Evolutionary conservation across 257 asterid genomes (phyloP).

Genomic region (Przewalskia tangutica): DNA sequence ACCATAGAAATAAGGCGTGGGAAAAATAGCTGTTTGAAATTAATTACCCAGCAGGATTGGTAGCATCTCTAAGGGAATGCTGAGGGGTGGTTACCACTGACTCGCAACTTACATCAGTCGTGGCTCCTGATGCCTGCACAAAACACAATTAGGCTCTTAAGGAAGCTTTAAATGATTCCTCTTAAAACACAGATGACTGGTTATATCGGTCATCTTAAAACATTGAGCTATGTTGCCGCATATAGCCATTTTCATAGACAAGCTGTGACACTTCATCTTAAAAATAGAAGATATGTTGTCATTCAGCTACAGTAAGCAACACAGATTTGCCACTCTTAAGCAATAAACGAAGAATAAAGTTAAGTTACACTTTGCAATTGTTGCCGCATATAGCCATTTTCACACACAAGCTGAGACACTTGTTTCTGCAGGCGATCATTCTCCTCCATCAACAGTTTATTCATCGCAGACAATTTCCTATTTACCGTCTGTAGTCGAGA

Average conservation of each 20-base stretch:
- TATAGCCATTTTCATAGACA: too few relatives aligned
- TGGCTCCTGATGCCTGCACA: conserved; percentile 47
- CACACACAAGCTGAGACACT: conserved; percentile 86
- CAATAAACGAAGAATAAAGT: not conserved
- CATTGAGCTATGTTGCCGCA: too few relatives aligned
- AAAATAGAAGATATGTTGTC: not conserved
- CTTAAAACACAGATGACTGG: not conserved
- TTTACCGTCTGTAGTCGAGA: conserved; percentile 78
- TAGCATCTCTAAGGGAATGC: conserved; percentile 76
- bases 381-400: conserved; percentile 77
- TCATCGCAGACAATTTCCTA: conserved; percentile 76
- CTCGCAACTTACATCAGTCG: conserved; percentile 75
- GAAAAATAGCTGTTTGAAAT: not conserved
- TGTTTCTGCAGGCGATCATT: conserved; percentile 92
- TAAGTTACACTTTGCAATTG: conserved; percentile 70
- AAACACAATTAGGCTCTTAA: conserved; percentile 1
- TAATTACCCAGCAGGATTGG: conserved; percentile 93
- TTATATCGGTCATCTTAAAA: too few relatives aligned
- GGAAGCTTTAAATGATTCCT: not conserved
- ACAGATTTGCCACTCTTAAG: not conserved
- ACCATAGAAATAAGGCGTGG: not conserved
- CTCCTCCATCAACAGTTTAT: conserved; percentile 90
- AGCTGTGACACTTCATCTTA: too few relatives aligned
- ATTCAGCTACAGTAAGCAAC: not conserved
- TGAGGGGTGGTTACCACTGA: conserved; percentile 79